Percentiles rank a stretch among this genome's conserved stretches.
phyloP scores from a whole-genome alignment of 2,329 filamentous ascomycete species.

The Aspergillus terreus region DNA sequence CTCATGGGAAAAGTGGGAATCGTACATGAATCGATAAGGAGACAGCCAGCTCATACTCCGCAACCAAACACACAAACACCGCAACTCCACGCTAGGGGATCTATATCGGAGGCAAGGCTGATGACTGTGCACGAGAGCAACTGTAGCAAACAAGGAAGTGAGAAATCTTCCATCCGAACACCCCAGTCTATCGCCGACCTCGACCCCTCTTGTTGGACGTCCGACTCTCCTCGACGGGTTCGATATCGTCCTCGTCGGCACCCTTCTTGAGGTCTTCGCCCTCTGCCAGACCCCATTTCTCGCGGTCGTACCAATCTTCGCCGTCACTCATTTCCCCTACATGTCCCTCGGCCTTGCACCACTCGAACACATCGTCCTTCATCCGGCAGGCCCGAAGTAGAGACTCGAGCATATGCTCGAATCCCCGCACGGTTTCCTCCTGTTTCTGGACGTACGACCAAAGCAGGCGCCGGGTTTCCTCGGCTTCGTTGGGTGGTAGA shows the following conservation, averaged over 20 bases:
- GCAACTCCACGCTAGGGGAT: slow-evolving; percentile 29
- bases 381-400: slow-evolving; percentile 57
- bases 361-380: slow-evolving; percentile 57
- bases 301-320: slow-evolving; percentile 64
- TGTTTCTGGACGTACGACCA: slow-evolving; percentile 64
- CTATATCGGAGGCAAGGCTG: slow-evolving; percentile 5
- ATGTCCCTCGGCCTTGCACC: slow-evolving; percentile 61
- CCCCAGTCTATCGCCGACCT: slow-evolving; percentile 30
- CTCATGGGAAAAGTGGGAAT: neutral
- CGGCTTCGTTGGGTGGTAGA: slow-evolving; percentile 56
- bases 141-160: slow-evolving; percentile 3
- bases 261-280: slow-evolving; percentile 59
- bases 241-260: slow-evolving; percentile 58
- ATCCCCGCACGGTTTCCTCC: slow-evolving; percentile 59
- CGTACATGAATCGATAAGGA: neutral
- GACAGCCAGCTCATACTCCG: neutral
- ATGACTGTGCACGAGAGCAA: neutral
- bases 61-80: slow-evolving; percentile 15
- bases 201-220: slow-evolving; percentile 38
- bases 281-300: slow-evolving; percentile 55
- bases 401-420: slow-evolving; percentile 53
- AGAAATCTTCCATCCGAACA: neutral
- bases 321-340: slow-evolving; percentile 64
- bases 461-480: slow-evolving; percentile 59
- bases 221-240: slow-evolving; percentile 42